Conservation (phyloP, 2,329 filamentous ascomycete genomes). For the Chaetomiaceae sp. region DNA sequence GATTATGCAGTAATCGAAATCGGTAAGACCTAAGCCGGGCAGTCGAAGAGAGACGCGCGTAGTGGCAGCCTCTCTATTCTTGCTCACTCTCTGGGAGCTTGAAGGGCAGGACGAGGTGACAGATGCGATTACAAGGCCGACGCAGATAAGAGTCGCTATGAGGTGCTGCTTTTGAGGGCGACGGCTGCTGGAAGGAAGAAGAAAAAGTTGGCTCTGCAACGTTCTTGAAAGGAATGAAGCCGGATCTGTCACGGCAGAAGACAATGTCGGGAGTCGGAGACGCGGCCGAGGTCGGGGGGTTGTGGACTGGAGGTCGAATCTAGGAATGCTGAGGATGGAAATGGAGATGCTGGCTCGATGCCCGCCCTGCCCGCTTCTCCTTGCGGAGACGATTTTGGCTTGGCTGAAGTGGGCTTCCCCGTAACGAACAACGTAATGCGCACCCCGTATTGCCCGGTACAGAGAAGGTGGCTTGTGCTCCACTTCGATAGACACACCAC, state of each 20-base stretch:
- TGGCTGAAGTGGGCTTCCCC: constrained; percentile 5
- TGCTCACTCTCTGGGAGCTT: no score
- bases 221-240: constrained; percentile 14
- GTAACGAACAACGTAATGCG: no score
- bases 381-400: constrained; percentile 12
- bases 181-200: constrained; percentile 3
- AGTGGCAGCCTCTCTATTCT: background rate
- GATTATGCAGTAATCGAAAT: constrained; percentile 19
- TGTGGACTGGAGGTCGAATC: constrained; percentile 1
- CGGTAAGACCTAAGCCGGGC: constrained; percentile 2
- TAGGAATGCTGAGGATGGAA: background rate
- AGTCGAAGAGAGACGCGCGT: constrained; percentile 11
- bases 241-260: background rate
- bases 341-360: no score
- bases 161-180: constrained; percentile 8
- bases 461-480: no score
- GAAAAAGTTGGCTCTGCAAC: constrained; percentile 8
- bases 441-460: no score
- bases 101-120: constrained; percentile 7
- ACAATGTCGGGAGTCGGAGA: constrained; percentile 1
- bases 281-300: background rate
- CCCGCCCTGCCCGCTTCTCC: no score
- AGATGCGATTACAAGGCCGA: constrained; percentile 20
- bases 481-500: no score
- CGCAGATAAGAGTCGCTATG: background rate